Percentiles rank a stretch among this genome's conserved stretches.
Evolutionary conservation across 139 green algal species (phyloP).

Genomic region (Limnomonas spitsbergensis): DNA sequence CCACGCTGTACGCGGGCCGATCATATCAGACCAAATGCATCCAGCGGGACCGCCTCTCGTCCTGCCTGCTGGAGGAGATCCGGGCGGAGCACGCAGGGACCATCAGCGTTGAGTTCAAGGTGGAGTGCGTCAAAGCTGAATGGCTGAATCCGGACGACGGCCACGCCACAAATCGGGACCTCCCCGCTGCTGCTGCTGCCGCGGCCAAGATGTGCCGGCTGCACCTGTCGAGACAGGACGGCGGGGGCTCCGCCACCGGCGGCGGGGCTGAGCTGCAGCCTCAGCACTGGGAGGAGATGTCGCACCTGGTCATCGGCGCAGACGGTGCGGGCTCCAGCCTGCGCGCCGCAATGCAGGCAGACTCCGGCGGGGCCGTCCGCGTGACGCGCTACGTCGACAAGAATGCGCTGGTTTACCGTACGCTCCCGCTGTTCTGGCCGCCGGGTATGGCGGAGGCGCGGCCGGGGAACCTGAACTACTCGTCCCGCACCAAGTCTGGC

Average conservation of each 20-base stretch:
- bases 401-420: slow-evolving; percentile 51
- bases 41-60: slow-evolving; percentile 45
- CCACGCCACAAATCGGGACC: no score
- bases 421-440: slow-evolving; percentile 31
- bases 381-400: slow-evolving; percentile 31
- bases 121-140: slow-evolving; percentile 6
- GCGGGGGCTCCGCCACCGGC: neutral
- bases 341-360: slow-evolving; percentile 19
- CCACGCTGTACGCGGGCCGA: neutral
- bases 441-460: slow-evolving; percentile 12
- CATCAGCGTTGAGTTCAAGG: slow-evolving; percentile 17
- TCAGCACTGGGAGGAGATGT: neutral
- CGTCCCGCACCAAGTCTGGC: slow-evolving; percentile 10
- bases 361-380: slow-evolving; percentile 14
- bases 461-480: slow-evolving; percentile 49
- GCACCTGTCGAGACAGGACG: neutral
- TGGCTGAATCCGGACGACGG: no score
- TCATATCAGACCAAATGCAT: slow-evolving; percentile 29
- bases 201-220: neutral
- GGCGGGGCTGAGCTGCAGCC: neutral
- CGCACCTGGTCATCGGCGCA: slow-evolving; percentile 26
- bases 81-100: slow-evolving; percentile 26
- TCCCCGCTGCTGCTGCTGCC: no score
- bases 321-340: slow-evolving; percentile 32
- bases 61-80: slow-evolving; percentile 38